phyloP scores from a whole-genome alignment of 208 protist genomes.

The Leptomonas pyrrhocoris region DNA sequence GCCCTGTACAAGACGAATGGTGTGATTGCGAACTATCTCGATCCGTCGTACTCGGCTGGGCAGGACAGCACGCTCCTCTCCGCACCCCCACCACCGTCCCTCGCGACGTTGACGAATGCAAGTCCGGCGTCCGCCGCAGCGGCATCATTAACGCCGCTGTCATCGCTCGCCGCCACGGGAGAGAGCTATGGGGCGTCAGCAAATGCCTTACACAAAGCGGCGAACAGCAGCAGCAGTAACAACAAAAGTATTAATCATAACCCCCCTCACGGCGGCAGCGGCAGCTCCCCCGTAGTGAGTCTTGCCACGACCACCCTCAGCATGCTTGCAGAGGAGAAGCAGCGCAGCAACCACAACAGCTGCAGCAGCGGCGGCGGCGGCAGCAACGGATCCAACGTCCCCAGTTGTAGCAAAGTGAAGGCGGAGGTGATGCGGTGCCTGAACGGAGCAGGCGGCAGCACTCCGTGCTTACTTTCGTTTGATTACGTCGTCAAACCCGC shows the following conservation, averaged over 20 bases:
- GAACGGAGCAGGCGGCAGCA: conserved; percentile 11
- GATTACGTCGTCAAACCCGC: conserved; percentile 15
- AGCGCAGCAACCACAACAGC: neutral
- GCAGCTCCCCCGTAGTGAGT: neutral
- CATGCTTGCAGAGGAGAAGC: neutral
- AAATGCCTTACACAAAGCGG: neutral
- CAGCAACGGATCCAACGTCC: neutral
- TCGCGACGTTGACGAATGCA: neutral
- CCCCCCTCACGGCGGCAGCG: neutral
- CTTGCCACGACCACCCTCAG: neutral
- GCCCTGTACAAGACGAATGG: conserved; percentile 15
- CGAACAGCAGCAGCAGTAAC: neutral
- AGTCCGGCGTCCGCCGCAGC: neutral
- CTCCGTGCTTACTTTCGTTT: conserved; percentile 13
- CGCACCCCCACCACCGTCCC: neutral
- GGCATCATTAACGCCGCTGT: neutral
- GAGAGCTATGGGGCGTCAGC: neutral
- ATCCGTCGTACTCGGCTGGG: neutral
- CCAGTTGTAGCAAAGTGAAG: neutral
- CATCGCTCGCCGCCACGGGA: neutral
- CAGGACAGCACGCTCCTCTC: neutral
- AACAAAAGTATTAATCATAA: neutral
- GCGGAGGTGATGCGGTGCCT: conserved; percentile 15
- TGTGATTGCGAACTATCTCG: conserved; percentile 13
- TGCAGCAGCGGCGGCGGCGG: neutral